Conservation (phyloP, 345 rosid genomes). For the Reutealis trisperma region DNA sequence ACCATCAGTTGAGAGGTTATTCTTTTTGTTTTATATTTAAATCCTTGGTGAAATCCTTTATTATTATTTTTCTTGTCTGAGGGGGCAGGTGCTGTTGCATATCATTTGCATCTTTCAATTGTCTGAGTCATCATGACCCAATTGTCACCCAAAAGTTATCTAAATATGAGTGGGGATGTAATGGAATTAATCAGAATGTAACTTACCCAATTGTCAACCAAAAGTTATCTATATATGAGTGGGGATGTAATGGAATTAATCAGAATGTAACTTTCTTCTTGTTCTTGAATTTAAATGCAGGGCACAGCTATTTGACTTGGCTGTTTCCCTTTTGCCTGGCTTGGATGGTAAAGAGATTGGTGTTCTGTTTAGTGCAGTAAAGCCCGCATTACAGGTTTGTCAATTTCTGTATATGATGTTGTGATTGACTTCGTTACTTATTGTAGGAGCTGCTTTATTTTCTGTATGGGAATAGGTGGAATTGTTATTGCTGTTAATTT, state of each 20-base stretch:
- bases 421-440: background rate
- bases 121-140: background rate
- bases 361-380: constrained; percentile 58
- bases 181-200: background rate
- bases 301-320: constrained; percentile 75
- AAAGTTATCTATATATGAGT: no score
- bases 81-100: background rate
- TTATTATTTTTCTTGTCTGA: background rate
- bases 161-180: background rate
- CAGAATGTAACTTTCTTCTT: background rate
- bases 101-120: background rate
- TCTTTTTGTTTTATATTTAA: background rate
- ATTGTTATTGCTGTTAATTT: constrained; percentile 4
- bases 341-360: constrained; percentile 55
- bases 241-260: background rate
- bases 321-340: constrained; percentile 81
- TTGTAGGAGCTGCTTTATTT: background rate
- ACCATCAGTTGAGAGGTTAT: constrained; percentile 54
- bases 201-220: constrained; percentile 1
- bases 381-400: constrained; percentile 79
- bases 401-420: background rate
- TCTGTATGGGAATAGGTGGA: constrained; percentile 10
- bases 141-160: background rate
- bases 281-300: constrained; percentile 46
- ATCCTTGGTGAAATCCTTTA: no score